phyloP scores from a whole-genome alignment of 345 rosid species.

The Arabidopsis arenosa region DNA sequence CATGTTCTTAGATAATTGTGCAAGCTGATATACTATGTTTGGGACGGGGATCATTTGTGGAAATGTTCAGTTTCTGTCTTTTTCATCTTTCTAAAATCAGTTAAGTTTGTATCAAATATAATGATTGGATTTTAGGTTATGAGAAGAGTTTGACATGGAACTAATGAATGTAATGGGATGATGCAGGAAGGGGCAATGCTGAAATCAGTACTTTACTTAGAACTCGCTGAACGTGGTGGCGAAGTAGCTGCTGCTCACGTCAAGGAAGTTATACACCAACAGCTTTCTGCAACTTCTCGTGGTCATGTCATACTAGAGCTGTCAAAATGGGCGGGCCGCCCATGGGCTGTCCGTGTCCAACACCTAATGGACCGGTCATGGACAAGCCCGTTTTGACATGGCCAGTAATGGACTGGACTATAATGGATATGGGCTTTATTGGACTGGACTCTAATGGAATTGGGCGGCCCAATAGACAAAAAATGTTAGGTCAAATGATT shows the following conservation, averaged over 20 bases:
- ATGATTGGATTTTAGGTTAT: slow-evolving; percentile 3
- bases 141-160: background rate
- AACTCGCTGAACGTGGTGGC: slow-evolving; percentile 88
- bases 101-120: background rate
- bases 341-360: too few relatives aligned
- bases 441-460: too few relatives aligned
- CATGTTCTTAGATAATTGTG: background rate
- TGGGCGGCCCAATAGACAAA: too few relatives aligned
- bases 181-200: slow-evolving; percentile 78
- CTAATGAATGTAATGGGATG: background rate
- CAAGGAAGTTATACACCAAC: slow-evolving; percentile 71
- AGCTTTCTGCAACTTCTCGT: slow-evolving; percentile 62
- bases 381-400: too few relatives aligned
- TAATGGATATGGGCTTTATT: too few relatives aligned
- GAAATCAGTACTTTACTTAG: slow-evolving; percentile 83
- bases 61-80: background rate
- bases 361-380: too few relatives aligned
- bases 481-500: too few relatives aligned
- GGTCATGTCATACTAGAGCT: slow-evolving; percentile 47
- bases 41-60: slow-evolving; percentile 7
- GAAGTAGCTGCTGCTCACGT: slow-evolving; percentile 76
- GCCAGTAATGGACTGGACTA: too few relatives aligned
- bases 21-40: background rate
- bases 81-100: background rate
- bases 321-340: too few relatives aligned